Evolutionary conservation across 495 filamentous ascomycete genomes (phyloP).

Genomic region (Hyaloscypha variabilis): DNA sequence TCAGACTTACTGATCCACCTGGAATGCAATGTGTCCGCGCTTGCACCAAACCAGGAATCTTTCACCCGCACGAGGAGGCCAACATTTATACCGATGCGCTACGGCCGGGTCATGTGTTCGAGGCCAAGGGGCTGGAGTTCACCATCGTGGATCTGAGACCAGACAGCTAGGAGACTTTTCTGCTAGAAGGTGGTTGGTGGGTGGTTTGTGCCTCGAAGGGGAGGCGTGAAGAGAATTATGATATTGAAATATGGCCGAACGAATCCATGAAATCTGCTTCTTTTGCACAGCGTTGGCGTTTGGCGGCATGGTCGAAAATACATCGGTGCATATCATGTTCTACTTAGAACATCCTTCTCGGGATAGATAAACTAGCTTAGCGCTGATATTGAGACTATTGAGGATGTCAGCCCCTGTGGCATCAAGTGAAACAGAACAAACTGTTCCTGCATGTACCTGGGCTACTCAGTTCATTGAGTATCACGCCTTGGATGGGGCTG

Average conservation of each 20-base stretch:
- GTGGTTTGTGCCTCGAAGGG: not conserved
- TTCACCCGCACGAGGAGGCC: constrained; percentile 74
- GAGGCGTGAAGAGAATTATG: not conserved
- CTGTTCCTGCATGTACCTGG: not conserved
- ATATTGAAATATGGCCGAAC: not conserved
- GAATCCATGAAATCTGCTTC: not conserved
- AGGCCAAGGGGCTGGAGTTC: constrained; percentile 72
- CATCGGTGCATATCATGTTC: not conserved
- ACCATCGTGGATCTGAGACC: constrained; percentile 78
- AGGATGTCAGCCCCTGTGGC: not conserved
- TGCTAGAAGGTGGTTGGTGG: not conserved
- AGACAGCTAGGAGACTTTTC: not conserved
- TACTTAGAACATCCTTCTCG: not conserved
- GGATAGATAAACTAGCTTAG: constrained; percentile 22
- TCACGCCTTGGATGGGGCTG: not conserved
- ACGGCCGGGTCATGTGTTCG: constrained; percentile 83
- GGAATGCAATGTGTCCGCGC: constrained; percentile 77
- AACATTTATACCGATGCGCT: constrained; percentile 86
- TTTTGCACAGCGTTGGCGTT: constrained; percentile 25
- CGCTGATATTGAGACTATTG: not conserved
- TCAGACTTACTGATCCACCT: constrained; percentile 90
- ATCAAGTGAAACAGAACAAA: no score
- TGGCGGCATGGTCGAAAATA: not conserved
- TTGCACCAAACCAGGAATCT: constrained; percentile 75
- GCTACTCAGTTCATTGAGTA: not conserved